These are phyloP conservation scores for Kokia cookei DNA, from an alignment of 441 rosid species.

Conservation along the genomic window DNA sequence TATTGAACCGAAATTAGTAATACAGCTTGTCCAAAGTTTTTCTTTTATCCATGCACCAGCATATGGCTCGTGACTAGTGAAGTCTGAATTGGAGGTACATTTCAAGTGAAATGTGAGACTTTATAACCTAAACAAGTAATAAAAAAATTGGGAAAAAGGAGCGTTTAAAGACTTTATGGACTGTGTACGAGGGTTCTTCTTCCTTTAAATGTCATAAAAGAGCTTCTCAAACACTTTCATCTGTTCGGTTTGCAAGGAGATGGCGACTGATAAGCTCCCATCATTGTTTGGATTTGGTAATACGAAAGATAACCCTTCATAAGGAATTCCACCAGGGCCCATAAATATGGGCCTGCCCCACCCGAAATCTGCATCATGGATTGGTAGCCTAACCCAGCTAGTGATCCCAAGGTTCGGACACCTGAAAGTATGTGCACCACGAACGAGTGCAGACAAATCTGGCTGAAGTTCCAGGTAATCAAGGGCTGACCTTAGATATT, in stretches of 20 bases:
- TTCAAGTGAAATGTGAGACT: conserved; percentile 1
- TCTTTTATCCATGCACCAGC: not conserved
- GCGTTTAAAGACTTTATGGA: not conserved
- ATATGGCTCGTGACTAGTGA: not conserved
- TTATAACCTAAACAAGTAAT: not conserved
- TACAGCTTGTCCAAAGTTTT: not conserved
- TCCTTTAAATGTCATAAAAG: conserved; percentile 47
- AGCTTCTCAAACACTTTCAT: conserved; percentile 83
- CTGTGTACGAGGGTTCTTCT: not conserved
- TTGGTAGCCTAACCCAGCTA: conserved; percentile 92
- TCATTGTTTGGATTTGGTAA: conserved; percentile 76
- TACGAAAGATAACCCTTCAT: conserved; percentile 81
- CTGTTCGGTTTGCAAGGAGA: conserved; percentile 72
- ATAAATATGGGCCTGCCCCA: conserved; percentile 97
- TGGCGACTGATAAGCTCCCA: conserved; percentile 86
- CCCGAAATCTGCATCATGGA: conserved; percentile 95
- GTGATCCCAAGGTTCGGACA: conserved; percentile 94
- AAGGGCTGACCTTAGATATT: conserved; percentile 86
- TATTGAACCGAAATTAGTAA: conserved; percentile 3
- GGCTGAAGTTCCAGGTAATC: conserved; percentile 94
- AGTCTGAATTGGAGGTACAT: conserved; percentile 5
- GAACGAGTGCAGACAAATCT: conserved; percentile 75
- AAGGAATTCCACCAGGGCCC: conserved; percentile 98
- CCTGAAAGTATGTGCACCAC: conserved; percentile 84
- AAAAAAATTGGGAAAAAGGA: not conserved